phyloP scores from a whole-genome alignment of 2,329 filamentous ascomycete species.

The Pseudogymnoascus sp. region DNA sequence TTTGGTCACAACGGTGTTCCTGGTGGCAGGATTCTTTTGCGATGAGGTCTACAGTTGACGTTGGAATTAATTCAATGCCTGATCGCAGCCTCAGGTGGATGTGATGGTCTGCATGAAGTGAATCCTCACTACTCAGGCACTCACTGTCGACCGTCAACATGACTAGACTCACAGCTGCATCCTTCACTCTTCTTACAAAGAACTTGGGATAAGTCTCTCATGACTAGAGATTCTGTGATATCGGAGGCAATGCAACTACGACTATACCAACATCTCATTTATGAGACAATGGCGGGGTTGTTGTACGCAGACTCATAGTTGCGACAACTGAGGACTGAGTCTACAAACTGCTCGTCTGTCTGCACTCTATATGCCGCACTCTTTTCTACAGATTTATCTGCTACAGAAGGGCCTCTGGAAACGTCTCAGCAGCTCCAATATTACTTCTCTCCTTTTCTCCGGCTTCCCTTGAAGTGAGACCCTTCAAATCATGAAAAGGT shows the following conservation, averaged over 20 bases:
- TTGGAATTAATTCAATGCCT: conserved; percentile 9
- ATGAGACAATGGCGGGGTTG: neutral
- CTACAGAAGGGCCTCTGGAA: neutral
- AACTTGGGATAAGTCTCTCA: neutral
- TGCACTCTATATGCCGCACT: neutral
- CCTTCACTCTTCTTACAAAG: neutral
- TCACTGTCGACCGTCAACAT: neutral
- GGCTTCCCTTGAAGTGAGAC: neutral
- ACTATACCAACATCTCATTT: neutral
- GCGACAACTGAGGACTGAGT: neutral
- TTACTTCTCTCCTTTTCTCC: neutral
- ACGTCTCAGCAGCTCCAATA: neutral
- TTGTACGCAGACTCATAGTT: neutral
- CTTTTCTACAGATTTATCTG: neutral
- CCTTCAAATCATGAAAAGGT: neutral
- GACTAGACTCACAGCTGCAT: neutral
- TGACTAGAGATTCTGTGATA: neutral
- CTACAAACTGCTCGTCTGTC: neutral
- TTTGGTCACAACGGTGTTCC: conserved; percentile 2
- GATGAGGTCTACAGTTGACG: neutral
- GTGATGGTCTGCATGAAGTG: conserved; percentile 3
- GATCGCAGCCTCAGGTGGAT: conserved; percentile 6
- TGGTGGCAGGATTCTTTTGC: neutral
- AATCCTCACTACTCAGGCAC: conserved; percentile 8
- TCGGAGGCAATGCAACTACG: neutral